Evolutionary conservation across 176 grass and related monocot genomes (phyloP).

Genomic region (Echinochloa phyllopogon): DNA sequence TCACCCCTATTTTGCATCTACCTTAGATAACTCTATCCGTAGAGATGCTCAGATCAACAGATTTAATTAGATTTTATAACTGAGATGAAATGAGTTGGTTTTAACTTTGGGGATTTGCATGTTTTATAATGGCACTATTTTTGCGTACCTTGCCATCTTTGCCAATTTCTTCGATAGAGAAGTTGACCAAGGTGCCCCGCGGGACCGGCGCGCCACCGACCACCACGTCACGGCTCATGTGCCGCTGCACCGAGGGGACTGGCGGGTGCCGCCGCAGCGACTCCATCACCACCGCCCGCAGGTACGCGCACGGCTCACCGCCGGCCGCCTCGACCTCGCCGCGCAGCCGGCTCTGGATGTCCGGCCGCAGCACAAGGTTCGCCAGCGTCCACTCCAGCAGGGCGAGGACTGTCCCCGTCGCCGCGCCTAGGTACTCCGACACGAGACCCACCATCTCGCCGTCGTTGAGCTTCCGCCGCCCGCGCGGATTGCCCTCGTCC

Average conservation of each 20-base stretch:
- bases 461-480: neutral
- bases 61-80: too few species aligned
- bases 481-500: neutral
- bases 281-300: conserved; percentile 45
- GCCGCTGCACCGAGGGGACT: conserved; percentile 12
- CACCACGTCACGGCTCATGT: neutral
- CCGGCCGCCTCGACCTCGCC: conserved; percentile 15
- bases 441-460: conserved; percentile 35
- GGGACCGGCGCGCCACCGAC: neutral
- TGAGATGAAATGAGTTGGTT: neutral
- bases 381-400: conserved; percentile 29
- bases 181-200: conserved; percentile 24
- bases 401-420: conserved; percentile 22
- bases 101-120: neutral
- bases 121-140: neutral
- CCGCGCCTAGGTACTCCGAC: conserved; percentile 31
- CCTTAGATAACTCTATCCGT: too few species aligned
- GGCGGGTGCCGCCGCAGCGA: neutral
- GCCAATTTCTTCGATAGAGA: conserved; percentile 18
- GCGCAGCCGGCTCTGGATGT: conserved; percentile 19
- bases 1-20: too few species aligned
- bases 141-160: neutral
- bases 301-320: conserved; percentile 26
- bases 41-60: too few species aligned
- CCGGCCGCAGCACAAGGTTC: conserved; percentile 5